Percentiles rank a stretch among this genome's conserved stretches.
These are phyloP conservation scores for Alternaria hordeiaustralica DNA, from an alignment of 2,329 filamentous ascomycete species.

Conservation along the genomic window DNA sequence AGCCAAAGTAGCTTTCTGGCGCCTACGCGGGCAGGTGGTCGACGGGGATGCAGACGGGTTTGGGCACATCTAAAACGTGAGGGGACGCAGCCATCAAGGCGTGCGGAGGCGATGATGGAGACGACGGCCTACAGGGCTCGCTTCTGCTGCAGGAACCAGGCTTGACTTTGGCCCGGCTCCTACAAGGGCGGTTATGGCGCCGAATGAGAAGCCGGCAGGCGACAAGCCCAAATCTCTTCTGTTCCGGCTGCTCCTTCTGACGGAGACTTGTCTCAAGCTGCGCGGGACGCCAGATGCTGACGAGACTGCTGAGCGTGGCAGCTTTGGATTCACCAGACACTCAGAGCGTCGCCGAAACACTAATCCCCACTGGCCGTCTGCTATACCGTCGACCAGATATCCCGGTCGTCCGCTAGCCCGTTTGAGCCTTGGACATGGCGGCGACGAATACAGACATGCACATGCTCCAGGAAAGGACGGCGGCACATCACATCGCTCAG, in stretches of 20 bases:
- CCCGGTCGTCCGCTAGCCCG: constrained; percentile 35
- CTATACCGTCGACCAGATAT: constrained; percentile 17
- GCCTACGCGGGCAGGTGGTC: constrained; percentile 2
- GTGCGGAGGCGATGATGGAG: constrained; percentile 19
- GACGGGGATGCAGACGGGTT: constrained; percentile 6
- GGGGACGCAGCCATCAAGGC: constrained; percentile 9
- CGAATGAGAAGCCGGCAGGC: constrained; percentile 16
- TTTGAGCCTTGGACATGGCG: constrained; percentile 35
- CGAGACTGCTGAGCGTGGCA: constrained; percentile 25
- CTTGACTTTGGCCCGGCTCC: constrained; percentile 11
- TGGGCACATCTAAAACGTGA: constrained; percentile 12
- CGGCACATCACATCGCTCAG: constrained; percentile 11
- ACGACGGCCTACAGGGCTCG: constrained; percentile 16
- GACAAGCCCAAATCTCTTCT: constrained; percentile 7
- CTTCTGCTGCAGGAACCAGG: constrained; percentile 26
- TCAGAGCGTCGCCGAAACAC: constrained; percentile 12
- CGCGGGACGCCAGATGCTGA: constrained; percentile 16
- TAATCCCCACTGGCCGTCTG: constrained; percentile 15
- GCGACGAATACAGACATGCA: constrained; percentile 39
- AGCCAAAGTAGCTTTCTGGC: background rate
- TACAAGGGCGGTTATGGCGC: constrained; percentile 20
- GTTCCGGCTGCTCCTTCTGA: constrained; percentile 12
- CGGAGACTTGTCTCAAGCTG: constrained; percentile 20
- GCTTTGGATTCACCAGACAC: constrained; percentile 9
- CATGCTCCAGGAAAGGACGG: constrained; percentile 34